Evolutionary conservation across 169 alveolate species (phyloP).

Genomic region (Condylostoma magnum): DNA sequence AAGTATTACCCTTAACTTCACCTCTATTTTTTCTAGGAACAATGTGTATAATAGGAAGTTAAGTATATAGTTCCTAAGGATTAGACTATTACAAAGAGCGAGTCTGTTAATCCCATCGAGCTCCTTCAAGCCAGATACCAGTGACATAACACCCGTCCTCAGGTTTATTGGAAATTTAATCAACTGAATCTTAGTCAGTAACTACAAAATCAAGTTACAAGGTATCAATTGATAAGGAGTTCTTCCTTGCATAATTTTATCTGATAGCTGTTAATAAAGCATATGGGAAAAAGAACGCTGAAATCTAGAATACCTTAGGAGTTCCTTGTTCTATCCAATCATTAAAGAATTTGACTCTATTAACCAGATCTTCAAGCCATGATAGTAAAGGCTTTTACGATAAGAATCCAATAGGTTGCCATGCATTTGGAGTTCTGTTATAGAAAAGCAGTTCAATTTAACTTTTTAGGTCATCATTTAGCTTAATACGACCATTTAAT

Average conservation of each 20-base stretch:
- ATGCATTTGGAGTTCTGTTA: conserved; percentile 86
- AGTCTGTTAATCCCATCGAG: conserved; percentile 77
- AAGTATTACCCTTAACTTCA: conserved; percentile 73
- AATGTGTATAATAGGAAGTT: conserved; percentile 89
- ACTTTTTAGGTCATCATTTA: conserved; percentile 91
- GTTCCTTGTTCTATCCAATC: conserved; percentile 85
- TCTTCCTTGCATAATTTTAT: conserved; percentile 89
- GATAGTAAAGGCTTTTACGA: conserved; percentile 84
- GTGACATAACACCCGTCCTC: conserved; percentile 87
- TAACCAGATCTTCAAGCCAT: conserved; percentile 86
- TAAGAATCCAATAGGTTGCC: conserved; percentile 89
- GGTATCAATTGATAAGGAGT: conserved; percentile 84
- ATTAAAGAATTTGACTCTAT: conserved; percentile 78
- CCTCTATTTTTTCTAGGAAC: conserved; percentile 81
- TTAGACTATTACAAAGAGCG: conserved; percentile 73
- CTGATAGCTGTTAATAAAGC: conserved; percentile 89
- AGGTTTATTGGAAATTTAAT: conserved; percentile 80
- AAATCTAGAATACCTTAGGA: conserved; percentile 87
- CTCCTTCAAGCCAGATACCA: conserved; percentile 85
- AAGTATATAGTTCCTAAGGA: conserved; percentile 88
- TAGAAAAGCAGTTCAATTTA: conserved; percentile 83
- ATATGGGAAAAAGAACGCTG: conserved; percentile 92
- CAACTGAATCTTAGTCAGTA: conserved; percentile 71
- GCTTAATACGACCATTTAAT: conserved; percentile 88
- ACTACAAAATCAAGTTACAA: conserved; percentile 73